phyloP scores from a whole-genome alignment of 768 basidiomycete species.

The Serendipita sp. region DNA sequence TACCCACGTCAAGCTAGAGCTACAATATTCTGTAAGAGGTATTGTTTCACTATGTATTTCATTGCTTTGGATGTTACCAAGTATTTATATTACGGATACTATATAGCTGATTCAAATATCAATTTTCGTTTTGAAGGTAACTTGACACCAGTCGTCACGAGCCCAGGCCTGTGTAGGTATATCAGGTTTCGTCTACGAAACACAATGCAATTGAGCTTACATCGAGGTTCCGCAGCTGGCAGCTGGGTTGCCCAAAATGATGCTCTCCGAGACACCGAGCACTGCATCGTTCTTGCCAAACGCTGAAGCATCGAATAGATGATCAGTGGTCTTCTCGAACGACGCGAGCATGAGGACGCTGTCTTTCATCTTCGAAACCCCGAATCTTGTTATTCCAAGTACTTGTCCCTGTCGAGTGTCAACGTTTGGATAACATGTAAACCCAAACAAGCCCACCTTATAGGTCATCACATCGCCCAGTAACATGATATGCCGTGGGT shows the following conservation, averaged over 20 bases:
- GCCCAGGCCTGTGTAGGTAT: constrained; percentile 17
- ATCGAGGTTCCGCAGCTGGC: constrained; percentile 89
- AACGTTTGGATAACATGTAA: background rate
- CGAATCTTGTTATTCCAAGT: constrained; percentile 94
- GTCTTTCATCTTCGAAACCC: constrained; percentile 99
- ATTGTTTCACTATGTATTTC: background rate
- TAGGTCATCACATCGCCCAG: constrained; percentile 98
- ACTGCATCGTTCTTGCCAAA: constrained; percentile 92
- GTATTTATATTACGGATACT: background rate
- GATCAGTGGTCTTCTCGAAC: constrained; percentile 99
- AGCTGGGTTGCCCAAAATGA: constrained; percentile 97
- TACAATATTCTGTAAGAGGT: background rate
- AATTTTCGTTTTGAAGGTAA: constrained; percentile 18
- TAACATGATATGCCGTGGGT: constrained; percentile 96
- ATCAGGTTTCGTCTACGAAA: background rate
- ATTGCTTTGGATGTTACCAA: background rate
- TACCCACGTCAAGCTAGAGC: background rate
- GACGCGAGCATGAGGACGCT: constrained; percentile 97
- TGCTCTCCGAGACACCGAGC: constrained; percentile 95
- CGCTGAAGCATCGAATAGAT: constrained; percentile 92
- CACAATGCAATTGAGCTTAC: constrained; percentile 26
- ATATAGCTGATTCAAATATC: constrained; percentile 20
- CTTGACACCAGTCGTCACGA: constrained; percentile 21
- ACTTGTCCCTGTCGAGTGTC: constrained; percentile 62
- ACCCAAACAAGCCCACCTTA: constrained; percentile 39